These are phyloP conservation scores for Cercospora sp. DNA, from an alignment of 2,329 filamentous ascomycete genomes.

Conservation along the genomic window DNA sequence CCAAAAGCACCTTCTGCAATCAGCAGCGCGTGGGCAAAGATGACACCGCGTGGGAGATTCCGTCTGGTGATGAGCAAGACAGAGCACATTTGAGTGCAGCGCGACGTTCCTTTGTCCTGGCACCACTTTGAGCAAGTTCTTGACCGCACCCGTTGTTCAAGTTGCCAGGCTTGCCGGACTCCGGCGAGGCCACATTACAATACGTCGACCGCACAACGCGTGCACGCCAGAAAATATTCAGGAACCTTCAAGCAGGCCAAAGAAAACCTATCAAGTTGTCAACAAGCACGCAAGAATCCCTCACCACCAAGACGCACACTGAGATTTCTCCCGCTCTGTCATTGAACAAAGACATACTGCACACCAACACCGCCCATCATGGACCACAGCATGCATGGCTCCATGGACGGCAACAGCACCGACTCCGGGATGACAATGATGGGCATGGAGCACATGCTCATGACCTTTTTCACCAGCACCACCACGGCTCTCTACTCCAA, in stretches of 20 bases:
- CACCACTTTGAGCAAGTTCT: slow-evolving; percentile 10
- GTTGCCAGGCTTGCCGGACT: background rate
- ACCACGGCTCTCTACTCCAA: slow-evolving; percentile 64
- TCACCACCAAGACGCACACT: background rate
- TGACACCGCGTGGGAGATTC: background rate
- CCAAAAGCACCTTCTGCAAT: background rate
- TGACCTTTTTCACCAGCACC: slow-evolving; percentile 64
- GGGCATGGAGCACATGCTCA: slow-evolving; percentile 49
- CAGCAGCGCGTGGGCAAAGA: background rate
- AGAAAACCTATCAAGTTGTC: background rate
- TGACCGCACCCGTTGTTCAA: background rate
- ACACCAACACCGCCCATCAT: background rate
- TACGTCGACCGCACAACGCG: background rate
- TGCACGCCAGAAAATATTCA: background rate
- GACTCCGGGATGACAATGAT: slow-evolving; percentile 34
- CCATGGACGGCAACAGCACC: slow-evolving; percentile 19
- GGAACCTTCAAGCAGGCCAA: background rate
- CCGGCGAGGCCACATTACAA: background rate
- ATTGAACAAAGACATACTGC: background rate
- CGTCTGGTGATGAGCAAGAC: slow-evolving; percentile 1
- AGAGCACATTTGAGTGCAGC: slow-evolving; percentile 19
- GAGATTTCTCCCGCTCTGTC: background rate
- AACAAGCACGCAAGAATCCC: background rate
- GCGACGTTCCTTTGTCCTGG: background rate
- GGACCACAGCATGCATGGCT: slow-evolving; percentile 13